Evolutionary conservation across 345 rosid genomes (phyloP).

Genomic region (Eucalyptus regnans): DNA sequence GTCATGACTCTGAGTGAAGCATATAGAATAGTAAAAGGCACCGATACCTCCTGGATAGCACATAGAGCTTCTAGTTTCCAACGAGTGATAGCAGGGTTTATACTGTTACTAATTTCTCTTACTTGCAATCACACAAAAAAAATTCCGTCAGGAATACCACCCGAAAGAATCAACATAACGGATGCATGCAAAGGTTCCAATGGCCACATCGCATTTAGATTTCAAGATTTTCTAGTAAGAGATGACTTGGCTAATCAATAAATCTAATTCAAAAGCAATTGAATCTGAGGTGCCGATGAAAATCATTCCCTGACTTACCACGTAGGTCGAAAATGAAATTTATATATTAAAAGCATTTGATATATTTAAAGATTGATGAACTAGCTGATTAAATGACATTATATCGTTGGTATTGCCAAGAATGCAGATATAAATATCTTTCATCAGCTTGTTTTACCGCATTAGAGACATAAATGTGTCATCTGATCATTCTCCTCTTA

Average conservation of each 20-base stretch:
- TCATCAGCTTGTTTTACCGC: no score
- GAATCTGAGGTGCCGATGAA: background rate
- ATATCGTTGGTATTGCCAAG: no score
- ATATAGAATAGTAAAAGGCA: background rate
- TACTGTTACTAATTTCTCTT: constrained; percentile 24
- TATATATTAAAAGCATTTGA: no score
- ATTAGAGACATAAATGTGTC: no score
- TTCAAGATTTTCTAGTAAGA: background rate
- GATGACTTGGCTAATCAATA: background rate
- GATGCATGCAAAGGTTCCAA: background rate
- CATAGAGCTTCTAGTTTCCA: constrained; percentile 81
- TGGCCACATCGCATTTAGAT: background rate
- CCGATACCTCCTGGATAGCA: constrained; percentile 71
- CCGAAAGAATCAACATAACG: background rate
- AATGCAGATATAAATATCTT: no score
- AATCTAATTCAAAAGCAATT: background rate
- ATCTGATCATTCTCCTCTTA: no score
- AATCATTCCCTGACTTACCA: no score
- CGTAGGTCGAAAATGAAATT: no score
- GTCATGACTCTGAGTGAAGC: background rate
- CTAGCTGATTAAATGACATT: no score
- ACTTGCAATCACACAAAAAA: constrained; percentile 19
- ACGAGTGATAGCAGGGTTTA: constrained; percentile 29
- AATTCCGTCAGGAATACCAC: background rate
- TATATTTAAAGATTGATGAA: no score